phyloP scores from a whole-genome alignment of 2,329 filamentous ascomycete genomes.

The Epichloe elymi region DNA sequence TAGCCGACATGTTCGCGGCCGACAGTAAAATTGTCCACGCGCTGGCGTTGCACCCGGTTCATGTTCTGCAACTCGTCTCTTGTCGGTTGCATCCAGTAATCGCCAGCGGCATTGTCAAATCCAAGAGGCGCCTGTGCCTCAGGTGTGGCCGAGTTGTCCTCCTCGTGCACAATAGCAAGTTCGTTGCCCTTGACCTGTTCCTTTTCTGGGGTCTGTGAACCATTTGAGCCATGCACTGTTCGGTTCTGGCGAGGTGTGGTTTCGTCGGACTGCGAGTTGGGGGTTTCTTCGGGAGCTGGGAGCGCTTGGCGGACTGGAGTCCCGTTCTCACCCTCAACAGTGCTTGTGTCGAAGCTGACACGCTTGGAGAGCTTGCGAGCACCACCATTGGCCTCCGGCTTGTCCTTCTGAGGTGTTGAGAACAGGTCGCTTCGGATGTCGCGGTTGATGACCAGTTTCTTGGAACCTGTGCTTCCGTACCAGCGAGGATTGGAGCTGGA shows the following conservation, averaged over 20 bases:
- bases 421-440: constrained; percentile 65
- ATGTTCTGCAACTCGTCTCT: constrained; percentile 64
- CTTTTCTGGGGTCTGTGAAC: constrained; percentile 44
- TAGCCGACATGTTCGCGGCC: constrained; percentile 72
- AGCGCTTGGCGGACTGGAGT: constrained; percentile 22
- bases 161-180: constrained; percentile 66
- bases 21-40: constrained; percentile 62
- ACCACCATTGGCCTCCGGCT: constrained; percentile 24
- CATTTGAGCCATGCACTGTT: constrained; percentile 24
- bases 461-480: constrained; percentile 58
- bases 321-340: constrained; percentile 23
- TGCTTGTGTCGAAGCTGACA: constrained; percentile 77
- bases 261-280: constrained; percentile 20
- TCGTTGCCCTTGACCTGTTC: constrained; percentile 63
- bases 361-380: constrained; percentile 59
- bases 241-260: constrained; percentile 38
- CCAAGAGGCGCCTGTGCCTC: constrained; percentile 13
- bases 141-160: constrained; percentile 29
- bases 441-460: constrained; percentile 86
- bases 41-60: constrained; percentile 66
- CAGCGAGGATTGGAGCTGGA: constrained; percentile 49
- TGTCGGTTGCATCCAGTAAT: constrained; percentile 78
- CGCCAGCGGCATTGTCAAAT: constrained; percentile 45
- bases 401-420: constrained; percentile 44
- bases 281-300: constrained; percentile 20